phyloP scores from a whole-genome alignment of 495 filamentous ascomycete genomes.

The Aspergillus leporis region DNA sequence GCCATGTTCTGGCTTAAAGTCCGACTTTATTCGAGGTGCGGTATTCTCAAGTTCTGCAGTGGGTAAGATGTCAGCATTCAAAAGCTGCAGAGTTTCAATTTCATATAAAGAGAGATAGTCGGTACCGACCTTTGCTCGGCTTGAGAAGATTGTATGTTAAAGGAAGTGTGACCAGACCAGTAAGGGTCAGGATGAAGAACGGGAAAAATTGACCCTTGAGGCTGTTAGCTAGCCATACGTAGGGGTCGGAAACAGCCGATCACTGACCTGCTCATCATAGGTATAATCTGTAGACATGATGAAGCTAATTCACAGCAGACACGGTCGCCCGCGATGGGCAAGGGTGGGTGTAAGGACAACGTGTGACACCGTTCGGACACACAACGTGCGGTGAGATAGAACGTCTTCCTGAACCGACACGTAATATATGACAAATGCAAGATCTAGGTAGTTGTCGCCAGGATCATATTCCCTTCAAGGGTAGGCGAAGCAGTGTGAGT shows the following conservation, averaged over 20 bases:
- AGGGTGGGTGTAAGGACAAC: constrained; percentile 14
- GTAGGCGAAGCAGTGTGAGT: constrained; percentile 31
- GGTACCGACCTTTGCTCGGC: constrained; percentile 67
- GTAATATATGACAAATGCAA: neutral
- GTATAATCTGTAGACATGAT: constrained; percentile 95
- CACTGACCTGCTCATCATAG: constrained; percentile 84
- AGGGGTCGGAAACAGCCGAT: neutral
- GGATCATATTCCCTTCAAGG: constrained; percentile 25
- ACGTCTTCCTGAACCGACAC: neutral
- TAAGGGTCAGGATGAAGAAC: constrained; percentile 93
- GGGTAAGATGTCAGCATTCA: neutral
- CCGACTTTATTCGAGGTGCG: constrained; percentile 67
- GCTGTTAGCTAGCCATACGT: constrained; percentile 1
- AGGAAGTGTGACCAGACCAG: constrained; percentile 83
- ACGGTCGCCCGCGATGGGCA: constrained; percentile 38
- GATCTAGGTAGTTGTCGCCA: constrained; percentile 15
- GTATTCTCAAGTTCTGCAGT: constrained; percentile 62
- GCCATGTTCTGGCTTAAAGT: constrained; percentile 77
- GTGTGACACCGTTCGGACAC: constrained; percentile 1
- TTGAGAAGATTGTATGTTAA: constrained; percentile 83
- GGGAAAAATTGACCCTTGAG: constrained; percentile 93
- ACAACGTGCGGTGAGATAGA: constrained; percentile 3
- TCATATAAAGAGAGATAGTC: too few species aligned
- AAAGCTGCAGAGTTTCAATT: neutral
- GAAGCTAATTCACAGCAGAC: constrained; percentile 43